These are phyloP conservation scores for Cyberlindnera lachancei DNA, from an alignment of 805 yeast genomes.

Conservation along the genomic window DNA sequence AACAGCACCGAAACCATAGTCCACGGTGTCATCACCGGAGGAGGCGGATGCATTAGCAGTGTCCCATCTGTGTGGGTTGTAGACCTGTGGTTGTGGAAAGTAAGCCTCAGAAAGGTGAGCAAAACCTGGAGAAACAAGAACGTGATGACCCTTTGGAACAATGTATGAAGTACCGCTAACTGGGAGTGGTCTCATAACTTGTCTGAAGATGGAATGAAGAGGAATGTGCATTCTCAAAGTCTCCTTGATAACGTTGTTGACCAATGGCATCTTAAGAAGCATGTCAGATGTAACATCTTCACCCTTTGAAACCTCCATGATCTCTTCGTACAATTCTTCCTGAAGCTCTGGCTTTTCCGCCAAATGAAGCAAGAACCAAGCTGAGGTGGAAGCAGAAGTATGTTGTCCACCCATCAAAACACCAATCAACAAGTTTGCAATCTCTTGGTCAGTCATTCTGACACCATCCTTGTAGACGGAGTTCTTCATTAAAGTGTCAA, in stretches of 20 bases:
- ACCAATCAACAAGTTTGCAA: constrained; percentile 90
- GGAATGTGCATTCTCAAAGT: constrained; percentile 96
- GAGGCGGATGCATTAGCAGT: constrained; percentile 18
- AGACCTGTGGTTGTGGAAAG: constrained; percentile 69
- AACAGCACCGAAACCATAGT: constrained; percentile 95
- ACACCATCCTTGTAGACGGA: constrained; percentile 91
- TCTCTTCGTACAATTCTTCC: constrained; percentile 72
- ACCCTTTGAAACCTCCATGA: constrained; percentile 52
- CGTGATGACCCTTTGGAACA: constrained; percentile 85
- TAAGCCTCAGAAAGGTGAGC: constrained; percentile 68
- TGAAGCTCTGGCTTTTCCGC: constrained; percentile 84
- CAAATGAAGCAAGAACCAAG: constrained; percentile 89
- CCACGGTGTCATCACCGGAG: constrained; percentile 50
- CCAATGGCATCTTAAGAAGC: constrained; percentile 71
- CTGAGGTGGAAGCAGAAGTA: constrained; percentile 91
- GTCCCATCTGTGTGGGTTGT: constrained; percentile 88
- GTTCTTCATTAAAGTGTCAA: constrained; percentile 76
- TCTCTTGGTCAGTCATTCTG: constrained; percentile 89
- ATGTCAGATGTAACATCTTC: constrained; percentile 72
- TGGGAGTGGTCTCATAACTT: constrained; percentile 68
- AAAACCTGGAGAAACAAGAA: constrained; percentile 90
- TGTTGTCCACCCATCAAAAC: constrained; percentile 99
- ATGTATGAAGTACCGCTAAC: constrained; percentile 75
- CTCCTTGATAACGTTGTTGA: constrained; percentile 82
- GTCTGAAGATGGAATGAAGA: constrained; percentile 90